These are phyloP conservation scores for Globisporangium heterothallicum DNA, from an alignment of 352 stramenopile species.

Conservation along the genomic window DNA sequence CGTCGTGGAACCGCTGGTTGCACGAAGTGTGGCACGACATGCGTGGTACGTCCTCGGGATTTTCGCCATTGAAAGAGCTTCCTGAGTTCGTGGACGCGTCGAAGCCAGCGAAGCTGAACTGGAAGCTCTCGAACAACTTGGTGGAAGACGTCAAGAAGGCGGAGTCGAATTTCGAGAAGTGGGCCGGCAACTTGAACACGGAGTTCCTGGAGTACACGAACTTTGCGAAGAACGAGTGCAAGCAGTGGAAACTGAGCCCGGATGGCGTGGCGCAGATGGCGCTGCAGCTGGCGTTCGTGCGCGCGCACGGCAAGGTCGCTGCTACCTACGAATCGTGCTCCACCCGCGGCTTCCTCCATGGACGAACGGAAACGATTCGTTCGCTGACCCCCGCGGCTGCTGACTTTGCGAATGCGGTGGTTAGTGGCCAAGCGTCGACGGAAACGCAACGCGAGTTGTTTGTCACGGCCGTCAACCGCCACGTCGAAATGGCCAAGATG, in stretches of 20 bases:
- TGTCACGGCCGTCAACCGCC: slow-evolving; percentile 65
- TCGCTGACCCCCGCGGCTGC: slow-evolving; percentile 69
- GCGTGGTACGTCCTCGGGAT: slow-evolving; percentile 69
- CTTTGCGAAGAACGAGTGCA: slow-evolving; percentile 90
- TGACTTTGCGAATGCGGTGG: slow-evolving; percentile 62
- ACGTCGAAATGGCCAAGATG: slow-evolving; percentile 88
- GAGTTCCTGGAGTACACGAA: slow-evolving; percentile 82
- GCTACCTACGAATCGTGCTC: slow-evolving; percentile 91
- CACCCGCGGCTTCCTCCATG: slow-evolving; percentile 88
- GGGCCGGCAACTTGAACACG: slow-evolving; percentile 63
- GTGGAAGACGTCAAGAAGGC: slow-evolving; percentile 71
- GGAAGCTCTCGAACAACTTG: slow-evolving; percentile 76
- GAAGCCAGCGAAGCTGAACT: slow-evolving; percentile 51
- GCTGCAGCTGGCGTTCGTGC: slow-evolving; percentile 87
- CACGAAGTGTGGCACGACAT: slow-evolving; percentile 91
- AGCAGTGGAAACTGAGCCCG: slow-evolving; percentile 88
- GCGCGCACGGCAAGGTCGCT: slow-evolving; percentile 66
- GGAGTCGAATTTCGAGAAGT: slow-evolving; percentile 56
- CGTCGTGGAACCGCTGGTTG: slow-evolving; percentile 90
- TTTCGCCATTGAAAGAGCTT: slow-evolving; percentile 55
- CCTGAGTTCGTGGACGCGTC: slow-evolving; percentile 39
- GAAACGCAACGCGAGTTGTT: slow-evolving; percentile 60
- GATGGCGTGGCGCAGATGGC: slow-evolving; percentile 91
- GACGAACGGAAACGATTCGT: slow-evolving; percentile 91
- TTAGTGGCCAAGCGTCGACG: slow-evolving; percentile 25